Percentiles rank a stretch among this genome's conserved stretches.
Evolutionary conservation across 140 eudicot species (phyloP).

Genomic region (Stevia rebaudiana): DNA sequence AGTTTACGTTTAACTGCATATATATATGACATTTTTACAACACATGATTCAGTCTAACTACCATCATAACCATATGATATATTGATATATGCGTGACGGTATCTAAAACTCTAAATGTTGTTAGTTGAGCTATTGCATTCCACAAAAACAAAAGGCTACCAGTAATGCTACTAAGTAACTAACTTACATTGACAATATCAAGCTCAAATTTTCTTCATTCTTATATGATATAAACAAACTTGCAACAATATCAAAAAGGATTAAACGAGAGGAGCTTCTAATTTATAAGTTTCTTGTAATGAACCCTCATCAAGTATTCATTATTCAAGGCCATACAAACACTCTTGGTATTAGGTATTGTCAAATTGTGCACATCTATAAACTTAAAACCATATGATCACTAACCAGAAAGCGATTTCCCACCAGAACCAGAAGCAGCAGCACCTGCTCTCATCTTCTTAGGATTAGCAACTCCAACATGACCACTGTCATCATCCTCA

Average conservation of each 20-base stretch:
- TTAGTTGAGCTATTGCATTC: constrained; percentile 10
- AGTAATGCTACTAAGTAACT: not conserved
- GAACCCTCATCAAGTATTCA: not conserved
- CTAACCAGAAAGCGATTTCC: constrained; percentile 52
- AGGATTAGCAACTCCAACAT: constrained; percentile 16
- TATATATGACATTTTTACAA: not conserved
- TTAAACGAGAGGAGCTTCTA: not conserved
- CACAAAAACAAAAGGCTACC: not conserved
- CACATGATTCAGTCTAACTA: constrained; percentile 1
- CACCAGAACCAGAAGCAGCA: constrained; percentile 50
- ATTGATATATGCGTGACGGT: not conserved
- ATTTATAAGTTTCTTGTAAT: not conserved
- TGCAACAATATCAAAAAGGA: not conserved
- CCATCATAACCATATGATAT: not conserved
- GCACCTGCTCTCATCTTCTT: constrained; percentile 45
- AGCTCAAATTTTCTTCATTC: not conserved
- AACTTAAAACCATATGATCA: not conserved
- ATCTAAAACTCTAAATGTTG: not conserved
- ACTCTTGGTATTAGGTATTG: not conserved
- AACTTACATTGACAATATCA: not conserved
- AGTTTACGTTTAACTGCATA: too few relatives aligned
- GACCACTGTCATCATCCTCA: constrained; percentile 37
- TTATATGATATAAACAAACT: not conserved
- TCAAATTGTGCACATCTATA: not conserved
- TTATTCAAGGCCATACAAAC: not conserved